Conservation (phyloP, 1,284 basidiomycete genomes). For the Rhodotorula sp. region DNA sequence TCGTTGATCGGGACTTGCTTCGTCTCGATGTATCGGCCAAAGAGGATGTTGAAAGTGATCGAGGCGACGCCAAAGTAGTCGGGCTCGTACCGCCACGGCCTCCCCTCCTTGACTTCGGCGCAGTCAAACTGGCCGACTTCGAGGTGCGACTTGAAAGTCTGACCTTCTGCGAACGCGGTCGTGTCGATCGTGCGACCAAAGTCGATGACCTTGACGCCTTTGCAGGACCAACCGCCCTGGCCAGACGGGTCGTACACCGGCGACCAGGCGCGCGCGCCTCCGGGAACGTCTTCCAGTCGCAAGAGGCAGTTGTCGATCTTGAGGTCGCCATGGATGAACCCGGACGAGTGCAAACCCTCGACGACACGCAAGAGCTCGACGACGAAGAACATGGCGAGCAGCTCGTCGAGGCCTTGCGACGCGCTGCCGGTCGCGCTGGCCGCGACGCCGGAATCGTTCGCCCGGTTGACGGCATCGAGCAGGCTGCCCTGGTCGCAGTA, state of each 20-base stretch:
- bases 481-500: constrained; percentile 89
- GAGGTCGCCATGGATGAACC: constrained; percentile 95
- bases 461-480: constrained; percentile 87
- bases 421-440: constrained; percentile 47
- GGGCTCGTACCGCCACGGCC: constrained; percentile 88
- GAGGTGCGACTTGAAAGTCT: constrained; percentile 87
- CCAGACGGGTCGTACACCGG: constrained; percentile 72
- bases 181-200: constrained; percentile 93
- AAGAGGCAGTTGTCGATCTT: constrained; percentile 99
- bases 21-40: constrained; percentile 88
- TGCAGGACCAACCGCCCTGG: constrained; percentile 75
- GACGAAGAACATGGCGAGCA: constrained; percentile 92
- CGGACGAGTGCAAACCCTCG: constrained; percentile 74
- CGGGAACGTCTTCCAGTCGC: constrained; percentile 71
- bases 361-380: constrained; percentile 82
- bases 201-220: constrained; percentile 92
- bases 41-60: constrained; percentile 91
- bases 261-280: constrained; percentile 67
- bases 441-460: constrained; percentile 63
- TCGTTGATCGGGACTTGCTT: constrained; percentile 4
- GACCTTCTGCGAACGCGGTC: constrained; percentile 69
- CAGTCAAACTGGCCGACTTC: constrained; percentile 83
- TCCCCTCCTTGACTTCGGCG: constrained; percentile 76
- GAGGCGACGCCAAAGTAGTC: constrained; percentile 95
- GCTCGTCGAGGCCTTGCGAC: constrained; percentile 69